Percentiles rank a stretch among this genome's conserved stretches.
phyloP scores from a whole-genome alignment of 129 eudicot genomes.

The Arctium lappa region DNA sequence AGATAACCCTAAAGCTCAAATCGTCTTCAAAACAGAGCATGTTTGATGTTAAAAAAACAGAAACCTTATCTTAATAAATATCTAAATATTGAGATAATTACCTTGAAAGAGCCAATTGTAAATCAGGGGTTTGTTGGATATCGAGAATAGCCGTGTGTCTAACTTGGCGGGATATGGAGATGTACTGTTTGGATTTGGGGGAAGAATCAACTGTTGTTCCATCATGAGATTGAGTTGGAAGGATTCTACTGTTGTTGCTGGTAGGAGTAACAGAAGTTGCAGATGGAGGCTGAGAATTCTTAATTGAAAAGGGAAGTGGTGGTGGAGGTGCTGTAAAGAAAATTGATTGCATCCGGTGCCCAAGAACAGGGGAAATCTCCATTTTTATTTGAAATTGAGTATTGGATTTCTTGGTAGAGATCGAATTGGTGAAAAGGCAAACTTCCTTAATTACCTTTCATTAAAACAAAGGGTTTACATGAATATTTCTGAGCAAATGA shows the following conservation, averaged over 20 bases:
- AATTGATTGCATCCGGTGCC: slow-evolving; percentile 26
- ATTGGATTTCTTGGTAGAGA: slow-evolving; percentile 6
- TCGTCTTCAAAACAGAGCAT: background rate
- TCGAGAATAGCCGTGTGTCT: slow-evolving; percentile 58
- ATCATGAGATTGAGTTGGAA: slow-evolving; percentile 15
- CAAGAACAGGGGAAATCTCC: slow-evolving; percentile 44
- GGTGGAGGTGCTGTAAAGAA: slow-evolving; percentile 18
- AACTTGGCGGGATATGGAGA: slow-evolving; percentile 27
- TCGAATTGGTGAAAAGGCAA: slow-evolving; percentile 3
- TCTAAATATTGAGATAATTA: slow-evolving; percentile 1
- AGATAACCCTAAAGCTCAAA: background rate
- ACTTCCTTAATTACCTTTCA: background rate
- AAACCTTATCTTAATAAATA: background rate
- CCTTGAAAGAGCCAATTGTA: slow-evolving; percentile 73
- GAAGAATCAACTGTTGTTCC: background rate
- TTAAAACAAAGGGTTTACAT: too few species aligned
- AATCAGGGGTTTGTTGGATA: slow-evolving; percentile 51
- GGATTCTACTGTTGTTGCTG: slow-evolving; percentile 5
- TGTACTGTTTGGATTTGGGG: slow-evolving; percentile 1
- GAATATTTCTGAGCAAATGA: too few species aligned
- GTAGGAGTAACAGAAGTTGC: slow-evolving; percentile 23
- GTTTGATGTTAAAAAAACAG: too few species aligned
- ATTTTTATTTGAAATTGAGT: slow-evolving; percentile 18
- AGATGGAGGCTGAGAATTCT: slow-evolving; percentile 35
- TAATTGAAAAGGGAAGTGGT: slow-evolving; percentile 17